Conservation (phyloP, 306 rosid species). For the Prunus davidiana region DNA sequence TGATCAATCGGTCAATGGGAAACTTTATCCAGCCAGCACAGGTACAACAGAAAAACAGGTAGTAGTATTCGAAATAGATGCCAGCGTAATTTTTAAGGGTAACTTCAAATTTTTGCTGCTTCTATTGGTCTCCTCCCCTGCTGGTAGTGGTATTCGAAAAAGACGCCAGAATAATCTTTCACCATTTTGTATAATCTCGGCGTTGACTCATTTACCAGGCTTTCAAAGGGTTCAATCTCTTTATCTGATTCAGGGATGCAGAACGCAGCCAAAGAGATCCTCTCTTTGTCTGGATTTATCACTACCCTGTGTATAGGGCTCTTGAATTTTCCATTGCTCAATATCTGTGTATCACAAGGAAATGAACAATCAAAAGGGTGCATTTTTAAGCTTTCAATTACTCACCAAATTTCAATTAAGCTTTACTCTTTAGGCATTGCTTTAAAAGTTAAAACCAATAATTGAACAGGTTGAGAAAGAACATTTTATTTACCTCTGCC, state of each 20-base stretch:
- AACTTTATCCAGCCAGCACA: no score
- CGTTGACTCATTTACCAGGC: constrained; percentile 32
- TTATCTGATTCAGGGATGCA: constrained; percentile 34
- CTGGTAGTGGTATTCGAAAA: constrained; percentile 25
- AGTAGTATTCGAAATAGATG: no score
- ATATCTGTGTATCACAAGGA: constrained; percentile 29
- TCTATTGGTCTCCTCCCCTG: constrained; percentile 45
- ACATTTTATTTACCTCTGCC: neutral
- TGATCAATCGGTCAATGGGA: no score
- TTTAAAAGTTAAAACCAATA: no score
- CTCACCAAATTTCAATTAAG: no score
- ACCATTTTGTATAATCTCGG: constrained; percentile 40
- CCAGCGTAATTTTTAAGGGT: no score
- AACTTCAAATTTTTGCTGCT: constrained; percentile 9
- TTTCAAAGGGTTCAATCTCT: constrained; percentile 48
- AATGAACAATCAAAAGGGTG: neutral
- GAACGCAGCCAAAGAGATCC: constrained; percentile 43
- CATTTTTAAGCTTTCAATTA: no score
- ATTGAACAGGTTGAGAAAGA: neutral
- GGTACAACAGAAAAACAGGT: no score
- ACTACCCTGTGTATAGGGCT: constrained; percentile 46
- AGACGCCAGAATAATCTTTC: constrained; percentile 30
- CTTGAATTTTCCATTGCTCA: constrained; percentile 49
- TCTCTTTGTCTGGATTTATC: constrained; percentile 38
- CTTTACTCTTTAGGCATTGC: no score